Percentiles rank a stretch among this genome's conserved stretches.
Evolutionary conservation across 2,329 filamentous ascomycete species (phyloP).

Genomic region (Xylaria digitata): DNA sequence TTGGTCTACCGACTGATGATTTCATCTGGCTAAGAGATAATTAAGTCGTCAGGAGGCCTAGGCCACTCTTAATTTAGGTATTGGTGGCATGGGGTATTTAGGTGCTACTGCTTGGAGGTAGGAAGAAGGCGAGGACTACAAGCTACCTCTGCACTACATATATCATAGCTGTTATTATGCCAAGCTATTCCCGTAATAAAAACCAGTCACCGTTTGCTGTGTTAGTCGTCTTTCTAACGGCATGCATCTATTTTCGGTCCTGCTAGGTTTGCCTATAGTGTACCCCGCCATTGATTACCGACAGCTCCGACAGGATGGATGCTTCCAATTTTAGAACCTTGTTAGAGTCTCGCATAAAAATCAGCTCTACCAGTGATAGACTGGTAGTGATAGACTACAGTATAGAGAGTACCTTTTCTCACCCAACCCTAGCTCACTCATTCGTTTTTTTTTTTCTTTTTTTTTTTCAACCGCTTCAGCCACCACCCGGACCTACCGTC

Average conservation of each 20-base stretch:
- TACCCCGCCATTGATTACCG: slow-evolving; percentile 20
- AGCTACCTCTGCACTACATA: neutral
- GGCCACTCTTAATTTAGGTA: neutral
- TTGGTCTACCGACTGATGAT: no score
- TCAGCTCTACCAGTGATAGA: slow-evolving; percentile 9
- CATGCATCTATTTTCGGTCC: slow-evolving; percentile 25
- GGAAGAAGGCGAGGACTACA: no score
- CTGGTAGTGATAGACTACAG: neutral
- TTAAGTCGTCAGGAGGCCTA: neutral
- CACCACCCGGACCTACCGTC: no score
- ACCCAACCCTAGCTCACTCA: neutral
- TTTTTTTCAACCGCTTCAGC: neutral
- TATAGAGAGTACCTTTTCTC: neutral
- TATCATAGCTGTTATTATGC: neutral
- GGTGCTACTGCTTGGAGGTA: neutral
- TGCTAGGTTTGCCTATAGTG: neutral
- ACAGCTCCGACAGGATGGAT: slow-evolving; percentile 23
- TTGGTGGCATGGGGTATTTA: neutral
- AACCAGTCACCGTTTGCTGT: neutral
- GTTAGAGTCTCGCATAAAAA: slow-evolving; percentile 6
- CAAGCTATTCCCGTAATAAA: slow-evolving; percentile 1
- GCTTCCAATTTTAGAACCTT: slow-evolving; percentile 33
- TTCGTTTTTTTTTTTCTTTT: slow-evolving; percentile 9
- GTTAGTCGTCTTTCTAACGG: neutral
- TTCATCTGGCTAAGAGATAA: no score